Evolutionary conservation across 2,329 filamentous ascomycete genomes (phyloP), one percentile per base, ranked within the genome.

Genomic region (Alternaria metachromatica): DNA sequence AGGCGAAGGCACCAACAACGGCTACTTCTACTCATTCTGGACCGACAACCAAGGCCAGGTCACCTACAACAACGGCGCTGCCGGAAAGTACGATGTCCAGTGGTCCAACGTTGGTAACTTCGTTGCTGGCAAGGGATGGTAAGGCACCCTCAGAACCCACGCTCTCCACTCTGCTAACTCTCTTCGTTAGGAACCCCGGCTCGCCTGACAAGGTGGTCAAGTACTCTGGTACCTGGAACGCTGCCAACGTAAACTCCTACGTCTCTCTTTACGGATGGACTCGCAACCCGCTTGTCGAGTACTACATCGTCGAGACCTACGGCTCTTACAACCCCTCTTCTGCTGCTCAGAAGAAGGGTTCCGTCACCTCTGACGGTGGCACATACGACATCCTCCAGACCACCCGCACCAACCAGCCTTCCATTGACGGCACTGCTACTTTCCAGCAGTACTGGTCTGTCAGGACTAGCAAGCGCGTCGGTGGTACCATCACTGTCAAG

Each of bases 191-290:
- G 67, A 83, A 84, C 60, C 83, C 85, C n/a, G 86, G 86, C 50
- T 63, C 65, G 15, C 37, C 37, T 41, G 37, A 41, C 49, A 57
- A 62, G 72, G 80, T 77, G 57, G 85, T 87, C 72, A 82, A 76
- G 64, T 87, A 85, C 80, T 80, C 76, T 12, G 85, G 82, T 44
- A 79, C 76, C 41, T 87, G 82, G 80, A 80, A 72, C 60, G 74
- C 63, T 3, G 81, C 83, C 58, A 80, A 79, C 60, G 84, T 84
- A 65, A 86, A 87, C 79, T 73, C 72, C 21, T 88, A 88, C 72
- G 81, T 89, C 15, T 77, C 86, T 13, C 75, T 88, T n/a, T 88
- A 88, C 71, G 87, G 87, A 49, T 89, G 87, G 86, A 86, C 84
- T 2, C 79, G 73, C 18, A 82, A 81, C 72, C 85, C 85, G 0